Percentiles rank a stretch among this genome's conserved stretches.
Conservation (phyloP, 768 basidiomycete species). For the Jaapia argillacea region DNA sequence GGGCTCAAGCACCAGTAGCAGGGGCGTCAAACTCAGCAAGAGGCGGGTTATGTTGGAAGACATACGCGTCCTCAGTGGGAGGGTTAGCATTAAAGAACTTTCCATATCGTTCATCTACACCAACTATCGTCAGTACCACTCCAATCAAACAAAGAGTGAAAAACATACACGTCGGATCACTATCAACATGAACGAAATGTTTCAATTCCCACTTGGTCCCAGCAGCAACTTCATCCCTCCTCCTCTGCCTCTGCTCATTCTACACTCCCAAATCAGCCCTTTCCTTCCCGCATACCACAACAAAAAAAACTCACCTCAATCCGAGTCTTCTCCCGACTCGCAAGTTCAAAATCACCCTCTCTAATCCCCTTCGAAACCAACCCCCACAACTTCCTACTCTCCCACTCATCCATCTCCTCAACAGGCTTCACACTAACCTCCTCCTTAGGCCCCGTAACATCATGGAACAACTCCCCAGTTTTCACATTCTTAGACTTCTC, state of each 20-base stretch:
- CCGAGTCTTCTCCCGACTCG: constrained; percentile 76
- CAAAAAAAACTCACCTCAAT: constrained; percentile 59
- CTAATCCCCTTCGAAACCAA: constrained; percentile 86
- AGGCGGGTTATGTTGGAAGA: constrained; percentile 50
- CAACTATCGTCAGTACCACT: background rate
- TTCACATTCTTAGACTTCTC: constrained; percentile 45
- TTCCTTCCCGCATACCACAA: background rate
- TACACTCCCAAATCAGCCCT: constrained; percentile 19
- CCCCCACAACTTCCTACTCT: constrained; percentile 80
- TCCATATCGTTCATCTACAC: constrained; percentile 56
- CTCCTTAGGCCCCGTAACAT: constrained; percentile 64
- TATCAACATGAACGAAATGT: constrained; percentile 64
- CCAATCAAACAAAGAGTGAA: background rate
- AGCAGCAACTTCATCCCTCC: constrained; percentile 73
- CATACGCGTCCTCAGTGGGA: constrained; percentile 67
- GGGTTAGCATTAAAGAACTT: constrained; percentile 52
- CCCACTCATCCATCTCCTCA: constrained; percentile 67
- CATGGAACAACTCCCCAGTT: constrained; percentile 55
- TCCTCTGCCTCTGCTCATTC: constrained; percentile 88
- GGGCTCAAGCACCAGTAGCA: too few species aligned
- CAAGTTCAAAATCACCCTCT: constrained; percentile 87
- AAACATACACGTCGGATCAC: constrained; percentile 63
- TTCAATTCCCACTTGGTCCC: constrained; percentile 65
- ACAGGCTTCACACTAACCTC: constrained; percentile 59
- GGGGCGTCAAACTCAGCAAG: background rate